Evolutionary conservation across 345 rosid species (phyloP), one percentile per base, ranked within the genome.

Genomic region (Cardamine chenopodiifolia): DNA sequence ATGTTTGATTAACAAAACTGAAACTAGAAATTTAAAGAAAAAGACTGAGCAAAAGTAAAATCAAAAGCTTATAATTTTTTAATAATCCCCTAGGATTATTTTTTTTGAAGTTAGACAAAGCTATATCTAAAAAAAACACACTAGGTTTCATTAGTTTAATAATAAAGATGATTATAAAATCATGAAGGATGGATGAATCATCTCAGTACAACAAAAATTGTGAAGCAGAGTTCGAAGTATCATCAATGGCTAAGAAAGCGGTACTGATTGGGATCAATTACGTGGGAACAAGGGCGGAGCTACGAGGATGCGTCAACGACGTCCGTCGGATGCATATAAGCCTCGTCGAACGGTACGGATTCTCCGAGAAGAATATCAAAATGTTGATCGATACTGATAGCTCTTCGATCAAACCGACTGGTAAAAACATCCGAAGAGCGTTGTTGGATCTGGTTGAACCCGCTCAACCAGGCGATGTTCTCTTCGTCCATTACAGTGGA

Each of bases 401-500:
- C 14, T 80, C 88, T 70, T 82, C 72, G 56, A 58, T 79, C 39
- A 85, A 84, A 77, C 97, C 97, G 4, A 93, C 96, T 3, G 97
- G 97, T 59, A 88, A 81, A 70, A 93, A 91, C 81, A 84, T 93
- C 31, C 79, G 96, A 52, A 68, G 56, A 53, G 90, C 94, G 25
- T 70, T 93, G 63, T 17, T 37, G 53, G 68, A 82, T 59, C 89
- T 91, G 11, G 73, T 88, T 42, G 55, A 80, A 25, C 85, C 96
- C 1, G 96, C 96, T 1, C 59, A 82, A 76, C 70, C 85, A 1
- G 91, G 86, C 0, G 97, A 93, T 63, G 57, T 83, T 28, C 86
- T 91, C 39, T 87, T 89, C 64, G 88, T 91, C n/a, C 98, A 91
- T 72, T 91, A 89, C 82, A 93, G 97, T 72, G 98, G 98, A 20